Conservation (phyloP, 2,329 filamentous ascomycete species). For the Microdochium trichocladiopsis region DNA sequence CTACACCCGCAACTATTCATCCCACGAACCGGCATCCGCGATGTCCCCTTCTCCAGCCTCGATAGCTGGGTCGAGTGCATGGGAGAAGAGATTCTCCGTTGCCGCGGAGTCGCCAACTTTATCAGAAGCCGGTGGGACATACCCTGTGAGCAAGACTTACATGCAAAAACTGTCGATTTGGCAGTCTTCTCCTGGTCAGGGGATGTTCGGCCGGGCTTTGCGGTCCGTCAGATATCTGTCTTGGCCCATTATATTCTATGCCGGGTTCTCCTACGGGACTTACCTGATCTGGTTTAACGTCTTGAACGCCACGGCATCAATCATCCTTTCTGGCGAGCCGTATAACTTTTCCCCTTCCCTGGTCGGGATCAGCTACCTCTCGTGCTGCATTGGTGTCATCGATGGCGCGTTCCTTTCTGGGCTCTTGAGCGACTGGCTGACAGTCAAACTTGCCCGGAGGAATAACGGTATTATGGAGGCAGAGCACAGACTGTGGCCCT, state of each 20-base stretch:
- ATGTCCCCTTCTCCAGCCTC: not conserved
- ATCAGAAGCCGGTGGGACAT: not conserved
- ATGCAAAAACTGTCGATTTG: conserved; percentile 33
- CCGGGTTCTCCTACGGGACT: conserved; percentile 32
- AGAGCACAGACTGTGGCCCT: conserved; percentile 33
- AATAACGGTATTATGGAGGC: conserved; percentile 33
- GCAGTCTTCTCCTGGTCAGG: conserved; percentile 30
- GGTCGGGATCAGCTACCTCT: conserved; percentile 29
- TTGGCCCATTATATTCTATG: conserved; percentile 35
- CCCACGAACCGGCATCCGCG: too few relatives aligned
- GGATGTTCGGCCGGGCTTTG: conserved; percentile 28
- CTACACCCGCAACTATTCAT: too few relatives aligned
- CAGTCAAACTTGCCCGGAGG: conserved; percentile 27
- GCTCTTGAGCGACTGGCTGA: conserved; percentile 27
- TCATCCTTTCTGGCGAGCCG: conserved; percentile 26
- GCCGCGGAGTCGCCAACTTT: not conserved
- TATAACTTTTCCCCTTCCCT: conserved; percentile 30
- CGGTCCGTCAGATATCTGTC: conserved; percentile 27
- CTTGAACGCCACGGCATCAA: conserved; percentile 32
- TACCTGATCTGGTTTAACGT: conserved; percentile 33
- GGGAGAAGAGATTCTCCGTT: not conserved
- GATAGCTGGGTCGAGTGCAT: not conserved
- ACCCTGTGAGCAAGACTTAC: too few relatives aligned
- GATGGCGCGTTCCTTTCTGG: conserved; percentile 22
- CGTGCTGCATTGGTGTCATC: conserved; percentile 25